Conservation (phyloP, 441 rosid genomes). For the Mallotus japonicus region DNA sequence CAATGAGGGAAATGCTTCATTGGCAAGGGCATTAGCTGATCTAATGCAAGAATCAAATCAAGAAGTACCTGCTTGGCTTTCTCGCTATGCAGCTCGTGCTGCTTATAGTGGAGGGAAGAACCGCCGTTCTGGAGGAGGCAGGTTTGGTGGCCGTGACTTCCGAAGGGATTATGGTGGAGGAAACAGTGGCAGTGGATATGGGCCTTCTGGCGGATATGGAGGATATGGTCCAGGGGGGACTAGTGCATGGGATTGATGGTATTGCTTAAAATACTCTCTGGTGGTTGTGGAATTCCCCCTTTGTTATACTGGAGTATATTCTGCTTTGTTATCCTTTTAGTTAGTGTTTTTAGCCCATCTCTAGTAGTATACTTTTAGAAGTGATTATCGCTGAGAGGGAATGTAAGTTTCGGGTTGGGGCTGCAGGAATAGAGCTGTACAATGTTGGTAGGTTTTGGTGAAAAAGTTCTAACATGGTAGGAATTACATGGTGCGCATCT, state of each 20-base stretch:
- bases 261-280: slow-evolving; percentile 15
- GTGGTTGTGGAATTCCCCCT: slow-evolving; percentile 26
- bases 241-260: slow-evolving; percentile 74
- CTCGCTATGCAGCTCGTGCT: slow-evolving; percentile 66
- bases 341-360: slow-evolving; percentile 15
- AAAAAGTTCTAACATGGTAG: slow-evolving; percentile 32
- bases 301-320: neutral
- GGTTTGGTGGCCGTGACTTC: slow-evolving; percentile 67
- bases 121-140: slow-evolving; percentile 66
- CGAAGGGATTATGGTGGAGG: slow-evolving; percentile 63
- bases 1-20: slow-evolving; percentile 66
- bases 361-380: slow-evolving; percentile 29
- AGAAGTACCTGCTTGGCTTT: slow-evolving; percentile 91
- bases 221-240: slow-evolving; percentile 44
- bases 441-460: slow-evolving; percentile 29
- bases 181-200: slow-evolving; percentile 41
- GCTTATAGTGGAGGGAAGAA: slow-evolving; percentile 53
- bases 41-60: slow-evolving; percentile 94
- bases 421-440: slow-evolving; percentile 35
- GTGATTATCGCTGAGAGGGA: slow-evolving; percentile 21
- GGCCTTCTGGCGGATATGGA: slow-evolving; percentile 44
- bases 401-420: slow-evolving; percentile 26
- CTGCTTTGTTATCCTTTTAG: slow-evolving; percentile 15
- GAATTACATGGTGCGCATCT: slow-evolving; percentile 24
- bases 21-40: slow-evolving; percentile 70